Base-by-base conservation (phyloP, 2,329 filamentous ascomycete species). In the Aschersonia sp. region DNA sequence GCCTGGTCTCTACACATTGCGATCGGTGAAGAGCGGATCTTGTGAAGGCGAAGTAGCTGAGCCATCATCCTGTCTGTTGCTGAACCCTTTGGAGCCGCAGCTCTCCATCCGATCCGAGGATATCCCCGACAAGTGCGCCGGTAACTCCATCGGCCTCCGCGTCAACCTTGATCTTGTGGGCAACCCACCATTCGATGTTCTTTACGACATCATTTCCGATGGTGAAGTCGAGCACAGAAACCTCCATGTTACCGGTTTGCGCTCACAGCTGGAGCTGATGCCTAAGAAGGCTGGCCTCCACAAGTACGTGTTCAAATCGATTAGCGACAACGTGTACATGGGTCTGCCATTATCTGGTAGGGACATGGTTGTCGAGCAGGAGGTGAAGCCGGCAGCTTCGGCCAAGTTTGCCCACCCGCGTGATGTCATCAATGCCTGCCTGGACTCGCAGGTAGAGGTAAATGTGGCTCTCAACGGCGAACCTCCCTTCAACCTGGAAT, bases 51-150 rank as follows among this genome's bases (percentile, higher is more conserved):
- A 97, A 56, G 81, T 98, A 4, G 75, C 91, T 53, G 92, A 98
- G 62, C 92, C 92, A 31, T 86, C 91, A 2, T 92, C 89, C n/a
- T 97, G 91, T 62, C 73, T 95, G 50, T 70, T 98, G 47, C 74
- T 94, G 54, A 98, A 97, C 54, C 92, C 92, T 4, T 82, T 92
- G 0, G 83, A 95, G 65, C 92, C 92, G 7, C 79, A 83, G 48
- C 64, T 98, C 50, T 72, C 78, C 4, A 70, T 98, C 45, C 76
- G 75, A 32, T 74, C 80, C 5, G 85, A 94, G 56, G 83, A 89
- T 52, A 89, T 98, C 43, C 85, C 87, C 47, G 92, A 98, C 64
- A 94, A 94, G 61, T 98, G 92, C 62, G 91, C 89, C 38, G 89
- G 89, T 45, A 95, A 89, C 59, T 88, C 92, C 0, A 86, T 98